Conservation (phyloP, 2,329 filamentous ascomycete genomes). For the Pseudogymnoascus sp. region DNA sequence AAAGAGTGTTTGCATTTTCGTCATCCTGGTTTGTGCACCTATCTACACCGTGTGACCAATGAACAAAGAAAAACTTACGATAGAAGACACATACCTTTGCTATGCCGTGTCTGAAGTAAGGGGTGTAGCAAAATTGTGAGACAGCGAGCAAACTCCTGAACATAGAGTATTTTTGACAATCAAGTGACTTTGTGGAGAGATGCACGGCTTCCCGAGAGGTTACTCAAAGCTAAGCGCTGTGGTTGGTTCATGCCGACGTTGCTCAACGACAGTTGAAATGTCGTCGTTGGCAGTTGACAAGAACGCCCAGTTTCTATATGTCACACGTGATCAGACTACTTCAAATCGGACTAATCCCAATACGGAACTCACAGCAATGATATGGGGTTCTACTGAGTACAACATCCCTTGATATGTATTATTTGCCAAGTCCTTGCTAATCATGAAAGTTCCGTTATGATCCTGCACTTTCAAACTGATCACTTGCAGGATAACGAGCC, state of each 20-base stretch:
- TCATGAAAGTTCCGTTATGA: background rate
- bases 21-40: background rate
- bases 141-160: background rate
- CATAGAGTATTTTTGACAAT: conserved; percentile 1
- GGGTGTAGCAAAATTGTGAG: background rate
- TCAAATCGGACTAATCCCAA: background rate
- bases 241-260: background rate
- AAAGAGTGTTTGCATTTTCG: conserved; percentile 4
- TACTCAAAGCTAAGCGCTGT: background rate
- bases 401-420: background rate
- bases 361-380: background rate
- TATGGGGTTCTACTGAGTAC: background rate
- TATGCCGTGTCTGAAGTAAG: background rate
- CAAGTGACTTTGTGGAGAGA: conserved; percentile 9
- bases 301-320: background rate
- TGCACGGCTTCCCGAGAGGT: background rate
- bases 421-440: background rate
- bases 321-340: background rate
- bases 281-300: background rate
- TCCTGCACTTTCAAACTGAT: background rate
- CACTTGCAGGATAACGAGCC: background rate
- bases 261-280: background rate
- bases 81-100: background rate
- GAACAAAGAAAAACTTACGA: background rate
- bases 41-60: background rate